Evolutionary conservation across 1,139 yeast species (phyloP), one percentile per base, ranked within the genome.

Genomic region (Sugiyamaella castrensis): DNA sequence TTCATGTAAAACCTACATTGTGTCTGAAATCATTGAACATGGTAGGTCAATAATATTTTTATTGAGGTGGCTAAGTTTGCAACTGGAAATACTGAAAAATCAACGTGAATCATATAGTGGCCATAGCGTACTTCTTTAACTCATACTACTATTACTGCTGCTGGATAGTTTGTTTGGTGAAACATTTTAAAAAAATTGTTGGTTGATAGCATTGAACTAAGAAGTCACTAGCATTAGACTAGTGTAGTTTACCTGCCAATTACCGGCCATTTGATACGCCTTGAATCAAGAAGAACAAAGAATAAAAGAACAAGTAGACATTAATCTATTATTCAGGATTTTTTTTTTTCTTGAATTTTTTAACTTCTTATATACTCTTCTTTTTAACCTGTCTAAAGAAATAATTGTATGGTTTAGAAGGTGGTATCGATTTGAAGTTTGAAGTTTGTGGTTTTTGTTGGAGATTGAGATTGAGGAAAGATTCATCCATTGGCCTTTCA

Each of bases 251-350:
- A 37, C 40, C 39, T 37, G 39, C 39, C 40, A 26, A 26, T 11
- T 26, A 37, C 40, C 40, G 44, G 44, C 38, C 44, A 34, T 41
- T 31, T 26, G 12, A 33, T 37, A 34, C 37, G 32, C 32, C 24
- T 26, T 32, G 44, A 37, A 37, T 41, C 28, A 27, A 33, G 28
- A 26, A 41, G 27, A 41, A 13, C 28, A 13, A 30, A 16, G n/a
- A 34, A 28, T 27, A 15, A 27, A 33, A 19, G 11, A 31, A 33
- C 33, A 33, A 38, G 44, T 41, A 34, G 44, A 38, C 28, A 27
- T 33, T 26, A 12, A 15, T 33, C 19, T 11, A 9, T 10, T 41
- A 11, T 10, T 28, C 13, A 13, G 31, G n/a, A n/a, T n/a, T n/a
- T n/a, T 13, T 29, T 38, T 41, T 11, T 40, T 41, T 33, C 28